Evolutionary conservation across 306 rosid genomes (phyloP).

Genomic region (Astragalus glycyphyllos): DNA sequence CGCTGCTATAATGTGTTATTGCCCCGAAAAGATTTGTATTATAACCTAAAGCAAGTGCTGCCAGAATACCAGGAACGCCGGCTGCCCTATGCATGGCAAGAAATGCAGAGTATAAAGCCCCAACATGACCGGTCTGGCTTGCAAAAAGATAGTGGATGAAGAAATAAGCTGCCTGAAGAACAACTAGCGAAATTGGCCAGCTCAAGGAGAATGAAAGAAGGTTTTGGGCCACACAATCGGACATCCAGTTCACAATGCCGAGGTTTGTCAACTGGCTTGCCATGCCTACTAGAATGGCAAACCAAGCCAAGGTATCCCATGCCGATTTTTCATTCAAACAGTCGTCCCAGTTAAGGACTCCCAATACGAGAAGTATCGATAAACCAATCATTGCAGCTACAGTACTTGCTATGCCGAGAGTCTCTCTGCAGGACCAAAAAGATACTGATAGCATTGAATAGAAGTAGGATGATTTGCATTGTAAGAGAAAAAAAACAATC

Average conservation of each 20-base stretch:
- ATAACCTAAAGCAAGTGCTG: slow-evolving; percentile 84
- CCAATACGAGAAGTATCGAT: slow-evolving; percentile 75
- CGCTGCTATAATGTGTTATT: slow-evolving; percentile 91
- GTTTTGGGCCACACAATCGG: slow-evolving; percentile 63
- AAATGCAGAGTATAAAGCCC: slow-evolving; percentile 89
- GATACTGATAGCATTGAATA: slow-evolving; percentile 29
- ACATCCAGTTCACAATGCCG: slow-evolving; percentile 89
- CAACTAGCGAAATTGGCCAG: slow-evolving; percentile 82
- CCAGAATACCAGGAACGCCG: slow-evolving; percentile 80
- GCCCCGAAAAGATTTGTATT: slow-evolving; percentile 94
- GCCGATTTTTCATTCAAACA: slow-evolving; percentile 91
- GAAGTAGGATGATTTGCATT: slow-evolving; percentile 8
- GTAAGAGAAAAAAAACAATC: slow-evolving; percentile 30
- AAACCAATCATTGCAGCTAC: slow-evolving; percentile 96
- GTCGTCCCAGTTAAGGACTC: slow-evolving; percentile 94
- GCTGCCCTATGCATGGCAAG: slow-evolving; percentile 97
- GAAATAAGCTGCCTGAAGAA: slow-evolving; percentile 92
- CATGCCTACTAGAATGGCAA: slow-evolving; percentile 92
- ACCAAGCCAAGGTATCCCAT: slow-evolving; percentile 99
- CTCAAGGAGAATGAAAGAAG: slow-evolving; percentile 73
- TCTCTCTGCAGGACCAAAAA: slow-evolving; percentile 63
- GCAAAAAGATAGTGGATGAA: slow-evolving; percentile 95
- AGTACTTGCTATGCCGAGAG: slow-evolving; percentile 73
- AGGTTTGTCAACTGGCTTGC: slow-evolving; percentile 90
- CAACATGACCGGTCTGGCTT: slow-evolving; percentile 97